phyloP scores from a whole-genome alignment of 2,329 filamentous ascomycete genomes.

The Talaromyces amestolkiae region DNA sequence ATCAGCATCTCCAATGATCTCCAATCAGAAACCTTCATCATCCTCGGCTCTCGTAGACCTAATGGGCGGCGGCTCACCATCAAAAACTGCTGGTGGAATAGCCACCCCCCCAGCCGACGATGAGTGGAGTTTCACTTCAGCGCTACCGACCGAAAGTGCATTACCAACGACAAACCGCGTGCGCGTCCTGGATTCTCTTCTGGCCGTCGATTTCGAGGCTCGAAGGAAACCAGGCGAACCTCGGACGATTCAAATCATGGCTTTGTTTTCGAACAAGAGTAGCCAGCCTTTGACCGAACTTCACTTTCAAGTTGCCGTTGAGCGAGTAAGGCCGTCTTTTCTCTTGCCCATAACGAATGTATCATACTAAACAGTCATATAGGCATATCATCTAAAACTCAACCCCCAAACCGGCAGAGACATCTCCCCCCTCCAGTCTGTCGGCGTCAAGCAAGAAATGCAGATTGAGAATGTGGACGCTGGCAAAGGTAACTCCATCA shows the following conservation, averaged over 20 bases:
- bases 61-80: constrained; percentile 19
- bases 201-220: constrained; percentile 73
- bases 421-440: constrained; percentile 67
- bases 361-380: not conserved
- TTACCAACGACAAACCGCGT: constrained; percentile 63
- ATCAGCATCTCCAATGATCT: constrained; percentile 41
- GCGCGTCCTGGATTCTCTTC: constrained; percentile 64
- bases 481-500: constrained; percentile 73
- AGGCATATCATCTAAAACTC: constrained; percentile 79
- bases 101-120: constrained; percentile 58
- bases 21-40: constrained; percentile 24
- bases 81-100: constrained; percentile 19
- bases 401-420: constrained; percentile 80
- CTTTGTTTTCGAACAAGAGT: constrained; percentile 81
- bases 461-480: constrained; percentile 70
- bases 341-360: not conserved
- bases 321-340: constrained; percentile 63
- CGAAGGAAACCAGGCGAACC: constrained; percentile 54
- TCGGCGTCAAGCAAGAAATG: constrained; percentile 79
- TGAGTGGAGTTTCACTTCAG: constrained; percentile 91
- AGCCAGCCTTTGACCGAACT: constrained; percentile 70
- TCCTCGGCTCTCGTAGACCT: constrained; percentile 17
- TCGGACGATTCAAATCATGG: constrained; percentile 66
- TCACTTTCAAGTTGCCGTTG: constrained; percentile 89
- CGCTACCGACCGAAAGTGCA: constrained; percentile 61